phyloP scores from a whole-genome alignment of 2,329 filamentous ascomycete genomes.

The Aschersonia sp. region DNA sequence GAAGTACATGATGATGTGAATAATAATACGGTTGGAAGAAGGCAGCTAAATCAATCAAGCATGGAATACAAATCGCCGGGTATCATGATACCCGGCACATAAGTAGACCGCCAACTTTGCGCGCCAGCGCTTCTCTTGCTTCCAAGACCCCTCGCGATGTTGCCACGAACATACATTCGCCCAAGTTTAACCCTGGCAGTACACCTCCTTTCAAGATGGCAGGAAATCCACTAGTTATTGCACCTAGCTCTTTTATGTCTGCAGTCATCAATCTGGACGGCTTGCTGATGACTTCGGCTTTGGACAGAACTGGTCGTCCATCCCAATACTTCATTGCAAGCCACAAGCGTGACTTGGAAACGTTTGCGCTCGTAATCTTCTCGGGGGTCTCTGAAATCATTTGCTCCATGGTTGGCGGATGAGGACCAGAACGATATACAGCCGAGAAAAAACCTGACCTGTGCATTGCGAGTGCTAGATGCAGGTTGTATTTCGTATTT shows the following conservation, averaged over 20 bases:
- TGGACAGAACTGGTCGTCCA: conserved; percentile 60
- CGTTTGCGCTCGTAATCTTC: conserved; percentile 52
- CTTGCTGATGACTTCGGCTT: conserved; percentile 54
- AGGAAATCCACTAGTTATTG: conserved; percentile 53
- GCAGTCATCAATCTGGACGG: conserved; percentile 60
- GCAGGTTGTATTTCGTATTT: conserved; percentile 67
- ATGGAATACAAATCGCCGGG: too few relatives aligned
- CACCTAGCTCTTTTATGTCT: conserved; percentile 43
- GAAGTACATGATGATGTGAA: too few relatives aligned
- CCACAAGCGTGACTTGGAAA: conserved; percentile 66
- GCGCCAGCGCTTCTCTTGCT: conserved; percentile 65
- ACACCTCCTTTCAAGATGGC: conserved; percentile 44
- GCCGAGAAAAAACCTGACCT: conserved; percentile 68
- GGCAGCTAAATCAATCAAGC: too few relatives aligned
- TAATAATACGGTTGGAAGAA: too few relatives aligned
- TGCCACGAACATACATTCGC: conserved; percentile 68
- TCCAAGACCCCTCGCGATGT: conserved; percentile 72
- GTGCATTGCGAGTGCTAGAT: conserved; percentile 62
- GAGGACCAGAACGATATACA: conserved; percentile 55
- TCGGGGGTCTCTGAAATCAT: conserved; percentile 33
- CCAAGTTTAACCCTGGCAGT: conserved; percentile 60
- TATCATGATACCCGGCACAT: conserved; percentile 51
- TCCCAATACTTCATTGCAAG: conserved; percentile 83
- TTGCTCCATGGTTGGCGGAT: conserved; percentile 32
- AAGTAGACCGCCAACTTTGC: conserved; percentile 65